phyloP scores from a whole-genome alignment of 371 early-diverging fungal genomes.

The Syncephalastrum sp. region DNA sequence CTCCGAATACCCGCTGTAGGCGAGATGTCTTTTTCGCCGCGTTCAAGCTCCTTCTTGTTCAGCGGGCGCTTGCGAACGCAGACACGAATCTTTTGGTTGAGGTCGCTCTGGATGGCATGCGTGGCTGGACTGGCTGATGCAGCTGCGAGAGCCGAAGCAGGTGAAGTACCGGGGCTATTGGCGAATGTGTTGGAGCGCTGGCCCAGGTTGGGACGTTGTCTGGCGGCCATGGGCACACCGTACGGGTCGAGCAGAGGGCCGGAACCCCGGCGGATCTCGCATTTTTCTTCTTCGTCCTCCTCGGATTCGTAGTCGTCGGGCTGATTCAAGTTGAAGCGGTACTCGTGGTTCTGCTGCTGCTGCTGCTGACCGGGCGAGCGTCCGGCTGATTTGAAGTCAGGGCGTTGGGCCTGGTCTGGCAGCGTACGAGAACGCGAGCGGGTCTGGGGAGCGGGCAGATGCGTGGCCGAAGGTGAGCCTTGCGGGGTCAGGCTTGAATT shows the following conservation, averaged over 20 bases:
- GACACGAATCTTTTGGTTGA: conserved; percentile 84
- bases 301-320: conserved; percentile 11
- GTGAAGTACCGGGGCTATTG: conserved; percentile 11
- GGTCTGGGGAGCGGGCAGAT: conserved; percentile 13
- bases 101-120: conserved; percentile 27
- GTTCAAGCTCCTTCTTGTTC: conserved; percentile 75
- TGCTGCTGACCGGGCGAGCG: not conserved
- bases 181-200: conserved; percentile 14
- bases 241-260: conserved; percentile 43
- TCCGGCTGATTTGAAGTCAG: not conserved
- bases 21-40: conserved; percentile 84
- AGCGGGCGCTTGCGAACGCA: conserved; percentile 95
- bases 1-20: conserved; percentile 60
- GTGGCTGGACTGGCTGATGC: conserved; percentile 13
- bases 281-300: conserved; percentile 19
- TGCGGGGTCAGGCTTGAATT: conserved; percentile 9
- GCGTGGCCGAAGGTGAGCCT: conserved; percentile 15
- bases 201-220: not conserved
- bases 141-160: conserved; percentile 15
- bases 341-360: not conserved
- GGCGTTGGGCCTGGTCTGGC: conserved; percentile 18
- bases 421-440: conserved; percentile 24
- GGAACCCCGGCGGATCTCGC: conserved; percentile 20
- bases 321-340: not conserved
- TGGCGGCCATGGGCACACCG: conserved; percentile 32